Evolutionary conservation across 2,329 filamentous ascomycete species (phyloP).

Genomic region (Aureobasidium zeae): DNA sequence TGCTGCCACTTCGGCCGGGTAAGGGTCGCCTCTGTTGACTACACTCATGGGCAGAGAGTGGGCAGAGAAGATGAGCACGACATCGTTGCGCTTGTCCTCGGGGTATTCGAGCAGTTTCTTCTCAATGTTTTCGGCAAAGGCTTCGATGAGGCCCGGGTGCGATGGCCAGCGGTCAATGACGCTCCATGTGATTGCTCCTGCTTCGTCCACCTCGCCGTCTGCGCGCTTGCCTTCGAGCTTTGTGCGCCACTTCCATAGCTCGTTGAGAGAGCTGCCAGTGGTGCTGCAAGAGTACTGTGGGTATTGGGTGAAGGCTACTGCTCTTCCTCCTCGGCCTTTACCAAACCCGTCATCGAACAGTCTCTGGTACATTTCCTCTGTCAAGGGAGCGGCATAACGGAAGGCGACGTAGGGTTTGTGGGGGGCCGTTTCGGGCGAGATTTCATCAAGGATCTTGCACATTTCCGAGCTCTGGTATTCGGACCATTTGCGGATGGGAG

Average conservation of each 20-base stretch:
- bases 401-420: constrained; percentile 98
- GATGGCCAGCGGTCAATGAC: constrained; percentile 96
- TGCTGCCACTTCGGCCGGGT: constrained; percentile 88
- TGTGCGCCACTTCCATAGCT: constrained; percentile 95
- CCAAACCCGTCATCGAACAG: constrained; percentile 85
- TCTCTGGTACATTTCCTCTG: constrained; percentile 82
- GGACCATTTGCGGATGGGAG: constrained; percentile 95
- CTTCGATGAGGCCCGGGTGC: constrained; percentile 82
- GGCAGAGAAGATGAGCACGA: constrained; percentile 85
- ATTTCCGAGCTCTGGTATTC: constrained; percentile 89
- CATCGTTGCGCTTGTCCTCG: constrained; percentile 65
- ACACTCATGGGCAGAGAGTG: constrained; percentile 96
- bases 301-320: constrained; percentile 96
- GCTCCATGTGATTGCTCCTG: constrained; percentile 81
- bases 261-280: constrained; percentile 90
- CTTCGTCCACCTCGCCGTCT: constrained; percentile 40
- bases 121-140: constrained; percentile 88
- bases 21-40: constrained; percentile 91
- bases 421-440: constrained; percentile 84
- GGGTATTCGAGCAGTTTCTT: constrained; percentile 76
- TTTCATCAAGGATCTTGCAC: constrained; percentile 91
- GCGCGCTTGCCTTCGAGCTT: constrained; percentile 69
- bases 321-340: constrained; percentile 77
- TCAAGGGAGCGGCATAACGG: constrained; percentile 85
- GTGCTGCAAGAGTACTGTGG: constrained; percentile 98